Percentiles rank a stretch among this genome's conserved stretches.
Conservation (phyloP, 441 rosid species). For the Aleurites moluccanus region DNA sequence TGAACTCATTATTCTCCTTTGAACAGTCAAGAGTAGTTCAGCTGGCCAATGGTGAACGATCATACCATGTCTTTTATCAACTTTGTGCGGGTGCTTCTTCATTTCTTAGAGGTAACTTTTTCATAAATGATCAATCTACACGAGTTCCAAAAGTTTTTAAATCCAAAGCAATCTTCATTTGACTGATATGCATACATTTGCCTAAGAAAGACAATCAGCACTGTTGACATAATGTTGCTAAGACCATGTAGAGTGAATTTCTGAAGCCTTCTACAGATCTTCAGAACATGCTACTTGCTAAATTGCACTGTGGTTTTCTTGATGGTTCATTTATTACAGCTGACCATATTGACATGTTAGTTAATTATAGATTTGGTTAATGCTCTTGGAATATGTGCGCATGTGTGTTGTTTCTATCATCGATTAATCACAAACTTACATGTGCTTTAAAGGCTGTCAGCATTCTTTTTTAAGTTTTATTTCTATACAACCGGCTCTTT, state of each 20-base stretch:
- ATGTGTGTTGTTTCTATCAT: neutral
- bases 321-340: neutral
- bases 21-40: slow-evolving; percentile 97
- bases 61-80: slow-evolving; percentile 91
- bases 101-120: slow-evolving; percentile 68
- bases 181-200: neutral
- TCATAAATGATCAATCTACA: neutral
- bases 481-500: slow-evolving; percentile 9
- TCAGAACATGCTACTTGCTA: neutral
- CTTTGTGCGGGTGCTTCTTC: slow-evolving; percentile 96
- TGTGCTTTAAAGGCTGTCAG: neutral
- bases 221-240: neutral
- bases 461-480: neutral
- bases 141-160: slow-evolving; percentile 19
- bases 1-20: slow-evolving; percentile 37
- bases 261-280: slow-evolving; percentile 1
- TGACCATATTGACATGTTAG: neutral
- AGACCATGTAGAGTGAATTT: neutral
- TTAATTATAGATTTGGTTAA: neutral
- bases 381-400: neutral
- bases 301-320: neutral
- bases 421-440: neutral
- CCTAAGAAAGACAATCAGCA: neutral
- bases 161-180: slow-evolving; percentile 7
- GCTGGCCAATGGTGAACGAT: slow-evolving; percentile 81